These are phyloP conservation scores for Eucalyptus sideroxylon DNA, from an alignment of 345 rosid genomes.

Conservation along the genomic window DNA sequence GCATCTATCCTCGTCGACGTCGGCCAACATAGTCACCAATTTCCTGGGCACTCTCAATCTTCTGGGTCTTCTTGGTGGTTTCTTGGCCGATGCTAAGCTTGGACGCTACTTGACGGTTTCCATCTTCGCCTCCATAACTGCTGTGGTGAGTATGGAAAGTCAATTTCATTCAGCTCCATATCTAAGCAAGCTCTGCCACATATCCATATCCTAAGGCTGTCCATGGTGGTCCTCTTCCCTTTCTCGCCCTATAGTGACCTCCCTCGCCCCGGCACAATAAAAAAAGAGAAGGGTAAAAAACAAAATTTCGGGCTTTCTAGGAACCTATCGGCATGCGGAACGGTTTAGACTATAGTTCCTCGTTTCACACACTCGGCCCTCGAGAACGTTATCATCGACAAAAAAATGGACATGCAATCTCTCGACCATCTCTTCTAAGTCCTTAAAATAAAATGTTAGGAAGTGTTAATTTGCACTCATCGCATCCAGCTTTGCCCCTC, in stretches of 20 bases:
- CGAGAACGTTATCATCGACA: background rate
- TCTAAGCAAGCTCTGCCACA: background rate
- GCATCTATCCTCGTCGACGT: constrained; percentile 71
- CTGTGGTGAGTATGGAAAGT: constrained; percentile 29
- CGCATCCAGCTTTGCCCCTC: background rate
- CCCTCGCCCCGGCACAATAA: background rate
- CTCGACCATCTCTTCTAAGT: background rate
- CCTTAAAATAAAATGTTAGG: background rate
- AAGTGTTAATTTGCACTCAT: background rate
- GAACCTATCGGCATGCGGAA: background rate
- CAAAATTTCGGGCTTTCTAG: background rate
- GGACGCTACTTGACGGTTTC: constrained; percentile 76
- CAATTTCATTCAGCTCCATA: background rate
- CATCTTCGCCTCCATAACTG: constrained; percentile 49
- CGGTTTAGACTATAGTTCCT: background rate
- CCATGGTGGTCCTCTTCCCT: background rate
- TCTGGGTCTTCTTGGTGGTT: constrained; percentile 82
- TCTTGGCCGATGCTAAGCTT: constrained; percentile 85
- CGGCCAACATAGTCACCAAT: constrained; percentile 76
- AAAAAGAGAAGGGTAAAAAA: background rate
- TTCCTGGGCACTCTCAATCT: constrained; percentile 91
- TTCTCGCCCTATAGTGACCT: background rate
- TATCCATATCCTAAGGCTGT: background rate
- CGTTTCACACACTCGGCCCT: background rate
- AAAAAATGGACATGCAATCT: background rate